Evolutionary conservation across 768 basidiomycete genomes (phyloP), one percentile per base, ranked within the genome.

Genomic region (Trametes gibbosa): DNA sequence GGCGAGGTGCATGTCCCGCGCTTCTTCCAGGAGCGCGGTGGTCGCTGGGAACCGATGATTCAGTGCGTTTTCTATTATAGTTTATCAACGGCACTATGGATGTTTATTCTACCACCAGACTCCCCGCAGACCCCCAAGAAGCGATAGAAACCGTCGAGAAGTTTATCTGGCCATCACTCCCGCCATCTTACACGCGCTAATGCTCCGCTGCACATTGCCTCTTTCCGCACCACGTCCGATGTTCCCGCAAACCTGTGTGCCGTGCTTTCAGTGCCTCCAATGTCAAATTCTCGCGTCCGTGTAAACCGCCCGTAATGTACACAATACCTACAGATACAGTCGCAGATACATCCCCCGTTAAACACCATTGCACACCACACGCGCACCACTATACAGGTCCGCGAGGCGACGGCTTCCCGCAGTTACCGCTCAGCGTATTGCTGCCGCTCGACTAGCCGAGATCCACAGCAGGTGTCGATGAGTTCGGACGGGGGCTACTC

Each of bases 11-110:
- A 90, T 66, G 75, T 80, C n/a, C 84, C 91, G 47, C 79, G 88
- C 64, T 98, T 88, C 77, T 99, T 99, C 74, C 81, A 84, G 71
- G 74, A 82, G 65, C 76, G 75, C 53, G 84, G 90, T 59, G 92
- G 92, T 6, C 84, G 85, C 66, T 98, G 92, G 89, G 76, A 81
- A 61, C 92, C 95, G 2, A 91, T 86, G 70, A 74, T 98, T 63
- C 76, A 73, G 89, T 90, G 69, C 60, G 88, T 79, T 1, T n/a
- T 32, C 25, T 21, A 13, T 14, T 12, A 50, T 56, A 37, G 9
- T 52, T 23, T 32, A 32, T 39, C 47, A 45, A 25, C 46, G 52
- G 56, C 17, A 61, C 21, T 16, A n/a, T n/a, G 3, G 19, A 50
- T 63, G 50, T 45, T 25, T 16, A 39, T 17, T 19, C 16, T n/a